These are phyloP conservation scores for Ochetophila trinervis DNA, from an alignment of 306 rosid genomes.

Conservation along the genomic window DNA sequence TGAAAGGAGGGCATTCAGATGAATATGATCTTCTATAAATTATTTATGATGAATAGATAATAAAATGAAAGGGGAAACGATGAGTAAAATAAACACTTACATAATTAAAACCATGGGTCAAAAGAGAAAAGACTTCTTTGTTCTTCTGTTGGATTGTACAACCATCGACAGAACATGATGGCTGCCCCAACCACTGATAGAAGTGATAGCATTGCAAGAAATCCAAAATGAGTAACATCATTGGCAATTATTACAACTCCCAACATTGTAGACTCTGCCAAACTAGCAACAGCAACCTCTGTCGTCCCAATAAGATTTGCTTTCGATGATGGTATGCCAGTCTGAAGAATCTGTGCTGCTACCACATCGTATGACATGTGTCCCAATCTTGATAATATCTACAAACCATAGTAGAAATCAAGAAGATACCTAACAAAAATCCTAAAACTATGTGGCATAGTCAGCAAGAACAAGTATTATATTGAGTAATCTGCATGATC, in stretches of 20 bases:
- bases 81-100: slow-evolving; percentile 34
- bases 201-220: slow-evolving; percentile 71
- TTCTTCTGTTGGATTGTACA: slow-evolving; percentile 82
- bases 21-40: no score
- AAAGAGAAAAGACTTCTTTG: slow-evolving; percentile 65
- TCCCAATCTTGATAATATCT: slow-evolving; percentile 87
- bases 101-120: slow-evolving; percentile 49
- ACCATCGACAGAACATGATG: slow-evolving; percentile 79
- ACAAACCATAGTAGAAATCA: slow-evolving; percentile 26
- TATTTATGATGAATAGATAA: background rate
- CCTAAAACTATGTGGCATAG: background rate
- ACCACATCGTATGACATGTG: slow-evolving; percentile 96
- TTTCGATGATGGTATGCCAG: slow-evolving; percentile 90
- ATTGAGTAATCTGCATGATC: slow-evolving; percentile 5
- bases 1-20: no score
- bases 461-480: background rate
- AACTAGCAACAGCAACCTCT: slow-evolving; percentile 89
- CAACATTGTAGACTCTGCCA: slow-evolving; percentile 86
- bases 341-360: slow-evolving; percentile 91
- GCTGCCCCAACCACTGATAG: slow-evolving; percentile 86
- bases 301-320: slow-evolving; percentile 91
- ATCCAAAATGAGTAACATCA: slow-evolving; percentile 74
- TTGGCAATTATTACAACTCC: slow-evolving; percentile 86
- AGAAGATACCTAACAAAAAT: background rate
- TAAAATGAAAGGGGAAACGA: background rate